A percentile compares a stretch with the other conserved stretches of the same genome.
phyloP scores from a whole-genome alignment of 2,329 filamentous ascomycete genomes.

The Didymella arachidicola region DNA sequence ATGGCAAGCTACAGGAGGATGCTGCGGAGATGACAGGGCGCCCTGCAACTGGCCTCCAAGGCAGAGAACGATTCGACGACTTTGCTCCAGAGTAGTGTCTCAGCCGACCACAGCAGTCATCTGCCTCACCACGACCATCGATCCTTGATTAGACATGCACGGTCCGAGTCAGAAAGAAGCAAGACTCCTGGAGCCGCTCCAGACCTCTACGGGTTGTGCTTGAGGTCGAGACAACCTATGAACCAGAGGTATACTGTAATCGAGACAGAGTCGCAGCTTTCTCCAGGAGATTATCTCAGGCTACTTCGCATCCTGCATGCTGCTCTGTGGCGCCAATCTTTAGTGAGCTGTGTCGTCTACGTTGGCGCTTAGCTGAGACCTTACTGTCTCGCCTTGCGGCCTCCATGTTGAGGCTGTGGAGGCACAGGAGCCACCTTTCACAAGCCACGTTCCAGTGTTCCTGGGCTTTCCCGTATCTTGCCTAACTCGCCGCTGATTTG shows the following conservation, averaged over 20 bases:
- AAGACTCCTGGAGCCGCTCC: not conserved
- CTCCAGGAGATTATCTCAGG: not conserved
- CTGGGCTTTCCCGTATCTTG: slow-evolving; percentile 22
- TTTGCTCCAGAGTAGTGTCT: slow-evolving; percentile 15
- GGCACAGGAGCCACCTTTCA: slow-evolving; percentile 15
- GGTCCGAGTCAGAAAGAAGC: not conserved
- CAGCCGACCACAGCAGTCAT: slow-evolving; percentile 25
- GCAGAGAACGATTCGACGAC: slow-evolving; percentile 2
- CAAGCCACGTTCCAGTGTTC: slow-evolving; percentile 27
- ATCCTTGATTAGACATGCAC: not conserved
- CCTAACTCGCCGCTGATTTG: slow-evolving; percentile 26
- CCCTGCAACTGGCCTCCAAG: slow-evolving; percentile 10
- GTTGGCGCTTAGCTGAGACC: slow-evolving; percentile 19
- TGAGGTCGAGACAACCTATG: not conserved
- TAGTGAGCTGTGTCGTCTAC: not conserved
- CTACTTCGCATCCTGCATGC: not conserved
- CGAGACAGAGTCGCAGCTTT: not conserved
- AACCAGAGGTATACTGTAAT: not conserved
- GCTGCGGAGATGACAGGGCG: slow-evolving; percentile 11
- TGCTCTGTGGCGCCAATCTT: not conserved
- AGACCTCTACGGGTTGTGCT: not conserved
- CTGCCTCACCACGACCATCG: slow-evolving; percentile 17
- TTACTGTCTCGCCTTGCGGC: slow-evolving; percentile 16
- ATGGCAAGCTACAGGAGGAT: not conserved
- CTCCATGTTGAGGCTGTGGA: slow-evolving; percentile 23